phyloP scores from a whole-genome alignment of 352 stramenopile species.

The Achlya hypogyna region DNA sequence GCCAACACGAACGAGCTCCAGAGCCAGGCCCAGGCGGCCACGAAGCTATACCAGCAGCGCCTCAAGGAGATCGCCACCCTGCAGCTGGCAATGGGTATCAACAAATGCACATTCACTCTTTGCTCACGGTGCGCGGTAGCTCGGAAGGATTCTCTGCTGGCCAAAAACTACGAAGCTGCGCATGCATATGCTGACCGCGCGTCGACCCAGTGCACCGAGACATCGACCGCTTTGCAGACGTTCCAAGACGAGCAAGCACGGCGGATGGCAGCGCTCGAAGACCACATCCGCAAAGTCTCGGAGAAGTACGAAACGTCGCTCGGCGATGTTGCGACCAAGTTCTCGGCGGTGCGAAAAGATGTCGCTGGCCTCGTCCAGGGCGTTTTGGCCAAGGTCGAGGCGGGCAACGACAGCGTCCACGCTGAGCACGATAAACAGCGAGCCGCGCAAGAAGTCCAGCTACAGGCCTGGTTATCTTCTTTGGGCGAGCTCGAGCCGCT shows the following conservation, averaged over 20 bases:
- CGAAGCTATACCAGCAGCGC: conserved; percentile 13
- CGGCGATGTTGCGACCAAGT: background rate
- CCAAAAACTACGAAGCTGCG: conserved; percentile 18
- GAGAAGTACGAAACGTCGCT: background rate
- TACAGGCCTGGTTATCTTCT: background rate
- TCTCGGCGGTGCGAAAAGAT: background rate
- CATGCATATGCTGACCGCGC: background rate
- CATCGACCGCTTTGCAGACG: background rate
- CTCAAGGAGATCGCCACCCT: conserved; percentile 16
- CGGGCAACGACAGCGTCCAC: background rate
- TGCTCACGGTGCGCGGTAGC: conserved; percentile 20
- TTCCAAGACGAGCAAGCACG: background rate
- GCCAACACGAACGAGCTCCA: conserved; percentile 22
- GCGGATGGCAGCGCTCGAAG: background rate
- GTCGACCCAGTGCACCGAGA: background rate
- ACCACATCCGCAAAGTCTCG: background rate
- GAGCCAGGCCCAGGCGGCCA: conserved; percentile 19
- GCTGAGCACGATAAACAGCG: background rate
- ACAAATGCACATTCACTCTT: background rate
- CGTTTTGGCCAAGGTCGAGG: background rate
- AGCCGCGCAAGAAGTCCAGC: background rate
- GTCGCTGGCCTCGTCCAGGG: background rate
- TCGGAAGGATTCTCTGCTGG: conserved; percentile 20
- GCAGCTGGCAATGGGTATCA: conserved; percentile 13
- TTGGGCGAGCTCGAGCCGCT: background rate